Evolutionary conservation across 2,329 filamentous ascomycete species (phyloP), one percentile per base, ranked within the genome.

Genomic region (Botrytis sinoallii): DNA sequence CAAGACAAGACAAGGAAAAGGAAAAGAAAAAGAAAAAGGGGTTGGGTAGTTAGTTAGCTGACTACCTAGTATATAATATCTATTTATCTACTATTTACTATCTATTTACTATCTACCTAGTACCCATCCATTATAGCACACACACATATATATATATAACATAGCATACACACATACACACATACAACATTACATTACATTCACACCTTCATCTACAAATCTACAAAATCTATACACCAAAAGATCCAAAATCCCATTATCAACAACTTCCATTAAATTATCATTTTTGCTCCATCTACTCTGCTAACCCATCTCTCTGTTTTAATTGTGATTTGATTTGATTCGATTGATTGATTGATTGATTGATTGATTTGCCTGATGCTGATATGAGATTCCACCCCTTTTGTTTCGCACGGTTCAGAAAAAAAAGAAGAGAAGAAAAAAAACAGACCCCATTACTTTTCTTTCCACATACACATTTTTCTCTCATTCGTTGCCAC

Each of bases 401-500:
- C n/a, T 68, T 66, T 55, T 72, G 44, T 42, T 64, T 63, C 55
- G 66, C 35, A 69, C 18, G 8, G 29, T 59, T 40, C 10, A 67
- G 20, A 25, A 25, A 35, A 60, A 40, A 63, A 10, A 70, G 10
- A 22, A 6, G 29, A 42, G 42, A 46, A 9, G 22, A 20, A 42
- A 46, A 59, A 44, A 48, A 22, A 57, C 35, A 40, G 38, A 69
- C 48, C 38, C 38, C 67, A 38, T 40, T 52, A 68, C 65, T 70
- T 70, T 66, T 66, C 63, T 46, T 71, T 48, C 55, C 70, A 63
- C 60, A 63, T 63, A 40, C 38, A 63, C 60, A 57, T 75, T 78
- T 77, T 77, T 76, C 77, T 77, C 78, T 79, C 76, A 74, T 78
- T 75, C 72, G 74, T 77, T 57, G 52, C 52, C 29, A 57, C n/a